phyloP scores from a whole-genome alignment of 352 stramenopile genomes.

The Phytophthora sp. region DNA sequence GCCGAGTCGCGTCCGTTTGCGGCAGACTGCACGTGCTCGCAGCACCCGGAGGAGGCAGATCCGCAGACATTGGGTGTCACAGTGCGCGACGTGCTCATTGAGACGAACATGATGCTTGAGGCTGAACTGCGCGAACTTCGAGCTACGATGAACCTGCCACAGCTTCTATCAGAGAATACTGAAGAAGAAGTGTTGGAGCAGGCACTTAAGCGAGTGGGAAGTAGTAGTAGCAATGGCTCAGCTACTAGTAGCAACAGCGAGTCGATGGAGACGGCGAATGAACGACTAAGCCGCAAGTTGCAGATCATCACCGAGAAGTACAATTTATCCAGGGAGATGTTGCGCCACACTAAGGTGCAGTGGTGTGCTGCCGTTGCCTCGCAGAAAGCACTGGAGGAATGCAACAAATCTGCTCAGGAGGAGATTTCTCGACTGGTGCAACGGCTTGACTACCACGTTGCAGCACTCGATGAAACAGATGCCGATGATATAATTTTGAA shows the following conservation, averaged over 20 bases:
- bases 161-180: slow-evolving; percentile 29
- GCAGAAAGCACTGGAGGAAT: slow-evolving; percentile 69
- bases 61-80: slow-evolving; percentile 40
- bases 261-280: slow-evolving; percentile 31
- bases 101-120: slow-evolving; percentile 63
- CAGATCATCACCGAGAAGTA: slow-evolving; percentile 56
- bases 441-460: slow-evolving; percentile 54
- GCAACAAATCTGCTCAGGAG: slow-evolving; percentile 52
- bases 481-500: slow-evolving; percentile 25
- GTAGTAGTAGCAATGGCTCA: slow-evolving; percentile 46
- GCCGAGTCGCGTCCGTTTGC: slow-evolving; percentile 60
- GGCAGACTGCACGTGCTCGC: slow-evolving; percentile 29
- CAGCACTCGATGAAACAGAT: slow-evolving; percentile 29
- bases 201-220: slow-evolving; percentile 39
- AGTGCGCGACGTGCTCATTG: slow-evolving; percentile 58
- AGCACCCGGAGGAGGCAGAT: slow-evolving; percentile 27
- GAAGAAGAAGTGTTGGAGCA: slow-evolving; percentile 33
- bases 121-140: slow-evolving; percentile 48
- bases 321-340: slow-evolving; percentile 54
- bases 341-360: slow-evolving; percentile 69
- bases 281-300: slow-evolving; percentile 44
- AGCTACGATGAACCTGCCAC: slow-evolving; percentile 34
- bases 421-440: slow-evolving; percentile 58
- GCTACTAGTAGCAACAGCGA: slow-evolving; percentile 26
- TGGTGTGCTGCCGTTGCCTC: slow-evolving; percentile 66